phyloP scores from a whole-genome alignment of 306 rosid genomes.

The Cyclanthera cordifolia region DNA sequence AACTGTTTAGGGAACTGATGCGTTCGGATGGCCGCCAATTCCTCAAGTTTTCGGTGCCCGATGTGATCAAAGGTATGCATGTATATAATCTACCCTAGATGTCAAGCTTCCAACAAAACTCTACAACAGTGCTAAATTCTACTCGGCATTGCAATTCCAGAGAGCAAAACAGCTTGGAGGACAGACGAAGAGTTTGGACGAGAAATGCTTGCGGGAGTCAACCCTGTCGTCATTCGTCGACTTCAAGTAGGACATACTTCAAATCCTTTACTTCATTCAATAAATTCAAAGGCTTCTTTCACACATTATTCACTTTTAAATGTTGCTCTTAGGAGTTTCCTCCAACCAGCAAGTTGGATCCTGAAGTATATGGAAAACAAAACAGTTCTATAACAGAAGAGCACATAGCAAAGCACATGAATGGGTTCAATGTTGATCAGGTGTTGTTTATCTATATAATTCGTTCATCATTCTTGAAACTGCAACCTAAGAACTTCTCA shows the following conservation, averaged over 20 bases:
- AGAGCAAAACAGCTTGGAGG: conserved; percentile 70
- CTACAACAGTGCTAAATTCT: neutral
- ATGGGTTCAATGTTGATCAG: conserved; percentile 46
- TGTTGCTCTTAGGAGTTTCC: conserved; percentile 59
- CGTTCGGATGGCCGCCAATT: conserved; percentile 75
- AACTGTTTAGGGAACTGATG: conserved; percentile 54
- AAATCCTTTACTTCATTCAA: neutral
- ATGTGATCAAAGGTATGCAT: conserved; percentile 56
- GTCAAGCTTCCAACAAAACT: neutral
- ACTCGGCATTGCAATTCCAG: conserved; percentile 23
- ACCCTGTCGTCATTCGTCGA: conserved; percentile 67
- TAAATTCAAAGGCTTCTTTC: neutral
- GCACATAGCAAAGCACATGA: conserved; percentile 40
- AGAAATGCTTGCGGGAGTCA: conserved; percentile 95
- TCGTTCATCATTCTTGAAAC: neutral
- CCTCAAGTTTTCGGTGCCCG: conserved; percentile 75
- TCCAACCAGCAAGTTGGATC: conserved; percentile 63
- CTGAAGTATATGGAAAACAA: conserved; percentile 51
- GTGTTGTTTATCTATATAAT: conserved; percentile 29
- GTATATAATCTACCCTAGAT: neutral
- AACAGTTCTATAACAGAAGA: conserved; percentile 51
- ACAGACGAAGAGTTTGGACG: conserved; percentile 78
- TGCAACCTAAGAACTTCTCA: neutral
- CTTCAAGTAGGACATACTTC: conserved; percentile 36
- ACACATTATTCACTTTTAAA: neutral